Base-by-base conservation (phyloP, 2,329 filamentous ascomycete species). In the Bipolaris bicolor region DNA sequence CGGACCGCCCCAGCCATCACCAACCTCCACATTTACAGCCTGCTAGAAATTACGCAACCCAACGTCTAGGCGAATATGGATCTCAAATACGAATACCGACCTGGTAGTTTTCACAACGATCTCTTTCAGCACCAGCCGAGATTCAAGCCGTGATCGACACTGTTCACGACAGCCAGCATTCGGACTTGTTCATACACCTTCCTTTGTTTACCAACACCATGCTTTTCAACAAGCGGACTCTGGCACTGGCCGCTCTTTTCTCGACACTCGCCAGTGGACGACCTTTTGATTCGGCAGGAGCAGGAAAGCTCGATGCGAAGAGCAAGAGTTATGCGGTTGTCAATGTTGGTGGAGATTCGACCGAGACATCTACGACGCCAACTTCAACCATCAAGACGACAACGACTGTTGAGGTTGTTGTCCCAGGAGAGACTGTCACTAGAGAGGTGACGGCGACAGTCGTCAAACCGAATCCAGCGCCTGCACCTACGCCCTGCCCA, bases 301-400 rank as follows among this genome's bases (percentile, higher is more conserved):
- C 57, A 26, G 59, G 52, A 26, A 39, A 66, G 15, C 20, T 70
- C 29, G 62, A 55, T 26, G 63, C 63, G 24, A 70, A 72, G 11
- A 62, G 65, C 31, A 76, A 73, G 55, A 72, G 68, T 31, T 78
- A 77, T 52, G 67, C 71, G 3, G 66, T 78, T n/a, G 72, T 78
- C 61, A 78, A 78, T 49, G 76, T 77, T 20, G 76, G 76, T 41
- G 76, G 76, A 29, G 75, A 75, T 22, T 64, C 70, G 11, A 68
- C 67, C 18, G 36, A 64, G 46, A 62, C 54, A 31, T 52, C 68
- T 26, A 44, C 62, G 41, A 54, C 62, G 48, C 49, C 64, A 24
- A 70, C 68, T 6, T 68, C 69, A n/a, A 49, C 65, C 31, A 47
- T 70, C 26, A 50, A 67, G 52, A 56, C 57, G 41, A 72, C 70